Percentiles rank a stretch among this genome's conserved stretches.
These are phyloP conservation scores for Rhodomyrtus tomentosa DNA, from an alignment of 345 rosid species.

Conservation along the genomic window DNA sequence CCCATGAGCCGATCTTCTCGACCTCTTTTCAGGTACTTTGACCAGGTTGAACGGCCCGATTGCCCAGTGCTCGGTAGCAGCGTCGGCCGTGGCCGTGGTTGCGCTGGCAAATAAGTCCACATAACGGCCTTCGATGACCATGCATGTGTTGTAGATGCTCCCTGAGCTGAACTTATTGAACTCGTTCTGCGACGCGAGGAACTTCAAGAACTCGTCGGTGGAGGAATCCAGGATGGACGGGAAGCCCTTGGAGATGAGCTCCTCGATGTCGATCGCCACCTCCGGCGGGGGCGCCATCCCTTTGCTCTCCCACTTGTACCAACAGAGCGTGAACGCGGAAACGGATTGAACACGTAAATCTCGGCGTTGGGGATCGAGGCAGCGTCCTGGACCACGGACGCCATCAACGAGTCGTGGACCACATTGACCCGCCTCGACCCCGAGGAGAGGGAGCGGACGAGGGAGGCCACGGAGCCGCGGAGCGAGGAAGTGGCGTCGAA, in stretches of 20 bases:
- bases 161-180: neutral
- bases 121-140: constrained; percentile 1
- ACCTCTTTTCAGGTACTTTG: neutral
- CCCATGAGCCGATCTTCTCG: neutral
- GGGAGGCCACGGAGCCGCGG: neutral
- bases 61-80: constrained; percentile 2
- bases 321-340: constrained; percentile 5
- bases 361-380: neutral
- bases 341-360: neutral
- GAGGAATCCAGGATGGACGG: constrained; percentile 1
- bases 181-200: neutral
- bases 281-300: neutral
- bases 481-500: constrained; percentile 2
- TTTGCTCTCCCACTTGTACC: neutral
- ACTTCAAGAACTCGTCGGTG: constrained; percentile 21
- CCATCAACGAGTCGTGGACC: constrained; percentile 7
- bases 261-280: neutral
- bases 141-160: neutral
- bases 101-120: neutral
- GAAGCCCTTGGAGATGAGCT: neutral
- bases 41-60: constrained; percentile 8
- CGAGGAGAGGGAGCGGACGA: neutral
- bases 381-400: constrained; percentile 5
- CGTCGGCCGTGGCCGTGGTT: neutral
- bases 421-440: neutral